Evolutionary conservation across 371 early-diverging fungal genomes (phyloP), one percentile per base, ranked within the genome.

Genomic region (Saksenaea oblongispora): DNA sequence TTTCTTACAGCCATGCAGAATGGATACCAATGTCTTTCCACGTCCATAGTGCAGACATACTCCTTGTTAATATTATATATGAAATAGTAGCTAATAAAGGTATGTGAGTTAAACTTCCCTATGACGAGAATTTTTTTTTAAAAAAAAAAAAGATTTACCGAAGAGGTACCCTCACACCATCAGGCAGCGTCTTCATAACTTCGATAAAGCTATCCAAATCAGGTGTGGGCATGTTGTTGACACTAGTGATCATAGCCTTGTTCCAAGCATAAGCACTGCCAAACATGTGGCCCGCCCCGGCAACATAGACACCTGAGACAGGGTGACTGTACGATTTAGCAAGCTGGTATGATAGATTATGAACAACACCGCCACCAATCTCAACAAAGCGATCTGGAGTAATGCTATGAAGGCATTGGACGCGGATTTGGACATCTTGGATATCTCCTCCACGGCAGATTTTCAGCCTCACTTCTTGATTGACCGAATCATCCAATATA

Each of bases 331-430:
- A 92, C 9, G 84, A 83, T 57, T 89, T 84, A 0, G 95, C 95
- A 18, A 94, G 77, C 74, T 94, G 94, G 67, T 93, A 95, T 17
- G 90, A 89, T 14, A 95, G 77, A 61, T 93, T 84, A 72, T 95
- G 90, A 39, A 95, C 84, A 28, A 89, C 84, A 22, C 87, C 89
- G 54, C 95, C 97, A 47, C 96, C 96, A 17, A 95, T 80, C 71
- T 95, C 93, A 4, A 95, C 80, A 58, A 86, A 88, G 27, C 82
- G 72, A 65, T 80, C 75, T 1, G 93, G 92, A n/a, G 93, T 90
- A 61, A 92, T 84, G 9, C 78, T 67, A 64, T 94, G 91, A 62
- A 96, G 71, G 69, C 95, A 93, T 66, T 93, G 91, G 1, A 91
- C 81, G 3, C 44, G 61, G 10, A 91, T 84, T 0, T 53, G 53